Base-by-base conservation (phyloP, 805 yeast genomes). In the Barnettozyma californica region DNA sequence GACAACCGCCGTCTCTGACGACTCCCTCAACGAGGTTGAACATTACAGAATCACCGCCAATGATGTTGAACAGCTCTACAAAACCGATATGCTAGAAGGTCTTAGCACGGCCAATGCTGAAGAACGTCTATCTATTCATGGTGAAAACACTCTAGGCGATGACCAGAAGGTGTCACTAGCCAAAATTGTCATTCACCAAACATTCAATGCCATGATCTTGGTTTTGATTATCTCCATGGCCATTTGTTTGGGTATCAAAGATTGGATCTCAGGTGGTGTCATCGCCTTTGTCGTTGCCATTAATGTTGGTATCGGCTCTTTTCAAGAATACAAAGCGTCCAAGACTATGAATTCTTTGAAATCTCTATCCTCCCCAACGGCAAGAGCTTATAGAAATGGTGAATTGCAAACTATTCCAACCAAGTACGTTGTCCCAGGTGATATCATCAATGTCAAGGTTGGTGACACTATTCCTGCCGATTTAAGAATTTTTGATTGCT, bases 251-350 rank as follows among this genome's bases (percentile, higher is more conserved):
- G 90, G 84, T 19, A 83, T 86, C 54, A 71, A 73, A 49, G 92
- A 86, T 63, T 85, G 87, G 84, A 86, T 85, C 54, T 81, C 88
- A 9, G 94, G 90, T 43, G 94, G 92, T 47, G 92, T 86, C 31
- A 83, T 85, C 61, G 81, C 78, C 1, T 83, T 77, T 42, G 91
- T 86, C 21, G 78, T 86, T 27, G 62, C 64, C 29, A 71, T 85
- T 48, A 85, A 85, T 59, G 79, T 85, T 34, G 65, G 67, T 26
- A 83, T 85, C 49, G 94, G 94, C 4, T 76, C 81, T 47, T 65
- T 76, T 53, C 94, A 85, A 64, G 92, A 85, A 61, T 74, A 71
- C 60, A 80, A 78, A 53, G 92, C 94, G 1, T 90, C 85, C 54
- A 77, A 83, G 60, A 86, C 92, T 1, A 86, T 85, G 88, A 86